Evolutionary conservation across 2,329 filamentous ascomycete genomes (phyloP).

Genomic region (Fusarium duplospermum): DNA sequence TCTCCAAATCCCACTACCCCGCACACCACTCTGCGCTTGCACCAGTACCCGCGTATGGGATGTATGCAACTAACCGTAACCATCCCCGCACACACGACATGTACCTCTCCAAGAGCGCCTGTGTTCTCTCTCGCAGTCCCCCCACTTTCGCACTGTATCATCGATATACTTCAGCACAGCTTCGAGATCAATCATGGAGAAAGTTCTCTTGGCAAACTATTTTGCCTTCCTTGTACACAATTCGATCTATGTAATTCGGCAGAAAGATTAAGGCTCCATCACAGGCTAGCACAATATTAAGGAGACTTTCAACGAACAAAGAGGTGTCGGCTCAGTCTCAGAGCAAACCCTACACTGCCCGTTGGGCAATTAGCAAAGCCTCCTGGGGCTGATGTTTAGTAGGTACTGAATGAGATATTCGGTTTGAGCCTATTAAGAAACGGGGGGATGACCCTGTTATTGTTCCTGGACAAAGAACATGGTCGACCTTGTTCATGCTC

Average conservation of each 20-base stretch:
- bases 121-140: background rate
- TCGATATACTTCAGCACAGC: background rate
- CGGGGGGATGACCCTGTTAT: background rate
- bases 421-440: background rate
- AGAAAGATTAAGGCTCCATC: background rate
- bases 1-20: background rate
- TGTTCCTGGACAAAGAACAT: background rate
- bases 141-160: background rate
- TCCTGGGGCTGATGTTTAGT: background rate
- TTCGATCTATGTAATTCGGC: accelerated
- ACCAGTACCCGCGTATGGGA: background rate
- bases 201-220: background rate
- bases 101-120: background rate
- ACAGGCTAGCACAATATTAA: background rate
- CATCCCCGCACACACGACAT: background rate
- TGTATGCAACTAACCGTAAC: background rate
- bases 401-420: background rate
- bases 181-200: background rate
- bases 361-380: background rate
- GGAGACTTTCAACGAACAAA: background rate
- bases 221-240: background rate
- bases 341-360: background rate
- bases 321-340: background rate
- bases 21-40: background rate
- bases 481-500: too few species aligned